Conservation (phyloP, 2,329 filamentous ascomycete species). For the Bipolaris zeicola region DNA sequence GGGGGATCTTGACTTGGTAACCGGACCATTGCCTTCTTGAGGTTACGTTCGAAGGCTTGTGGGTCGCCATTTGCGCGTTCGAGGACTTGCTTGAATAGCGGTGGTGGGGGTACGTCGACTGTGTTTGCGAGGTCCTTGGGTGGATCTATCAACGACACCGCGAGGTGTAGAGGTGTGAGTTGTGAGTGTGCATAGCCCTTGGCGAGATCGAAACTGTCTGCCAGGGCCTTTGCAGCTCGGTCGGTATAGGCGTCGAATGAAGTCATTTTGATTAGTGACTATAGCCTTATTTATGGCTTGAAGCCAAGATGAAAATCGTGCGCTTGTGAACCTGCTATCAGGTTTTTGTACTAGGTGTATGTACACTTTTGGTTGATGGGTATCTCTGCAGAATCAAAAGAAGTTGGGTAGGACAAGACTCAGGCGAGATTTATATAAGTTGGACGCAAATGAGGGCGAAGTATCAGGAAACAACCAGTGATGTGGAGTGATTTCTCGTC, state of each 20-base stretch:
- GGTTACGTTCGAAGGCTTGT: conserved; percentile 81
- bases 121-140: conserved; percentile 73
- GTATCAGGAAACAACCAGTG: conserved; percentile 29
- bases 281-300: conserved; percentile 24
- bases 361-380: conserved; percentile 15
- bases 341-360: conserved; percentile 16
- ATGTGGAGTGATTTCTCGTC: conserved; percentile 33
- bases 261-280: conserved; percentile 62
- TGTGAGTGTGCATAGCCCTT: conserved; percentile 91
- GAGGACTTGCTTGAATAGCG: conserved; percentile 93
- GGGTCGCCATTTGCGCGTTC: conserved; percentile 93
- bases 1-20: conserved; percentile 94
- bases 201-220: conserved; percentile 85
- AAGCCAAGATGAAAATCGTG: conserved; percentile 19
- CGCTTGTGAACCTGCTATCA: conserved; percentile 19
- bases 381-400: conserved; percentile 18
- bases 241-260: conserved; percentile 92
- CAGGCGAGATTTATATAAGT: conserved; percentile 32
- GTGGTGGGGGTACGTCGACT: conserved; percentile 64
- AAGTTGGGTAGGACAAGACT: conserved; percentile 7
- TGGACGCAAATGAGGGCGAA: conserved; percentile 17
- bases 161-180: conserved; percentile 86
- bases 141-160: conserved; percentile 78
- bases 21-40: conserved; percentile 91
- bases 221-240: conserved; percentile 84